phyloP scores from a whole-genome alignment of 2,329 filamentous ascomycete genomes.

The Paecilomyces sp. region DNA sequence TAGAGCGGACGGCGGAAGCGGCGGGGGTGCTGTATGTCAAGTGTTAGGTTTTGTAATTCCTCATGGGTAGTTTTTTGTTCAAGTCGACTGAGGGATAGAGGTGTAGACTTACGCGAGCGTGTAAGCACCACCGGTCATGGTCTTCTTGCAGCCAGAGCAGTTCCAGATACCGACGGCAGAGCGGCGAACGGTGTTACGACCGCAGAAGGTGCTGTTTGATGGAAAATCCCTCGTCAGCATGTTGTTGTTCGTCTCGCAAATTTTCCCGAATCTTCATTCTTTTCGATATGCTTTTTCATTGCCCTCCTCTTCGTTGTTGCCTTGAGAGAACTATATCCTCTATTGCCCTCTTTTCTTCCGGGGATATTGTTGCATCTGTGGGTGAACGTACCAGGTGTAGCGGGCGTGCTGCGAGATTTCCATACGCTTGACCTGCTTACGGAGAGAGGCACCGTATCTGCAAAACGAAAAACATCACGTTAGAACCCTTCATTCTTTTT shows the following conservation, averaged over 20 bases:
- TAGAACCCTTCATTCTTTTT: neutral
- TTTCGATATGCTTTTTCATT: neutral
- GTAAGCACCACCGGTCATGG: neutral
- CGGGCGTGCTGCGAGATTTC: neutral
- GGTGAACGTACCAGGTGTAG: neutral
- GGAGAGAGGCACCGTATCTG: neutral
- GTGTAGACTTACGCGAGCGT: neutral
- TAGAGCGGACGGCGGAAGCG: neutral
- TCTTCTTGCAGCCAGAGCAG: neutral
- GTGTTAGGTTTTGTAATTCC: neutral
- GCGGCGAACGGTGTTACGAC: neutral
- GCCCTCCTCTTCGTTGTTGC: neutral
- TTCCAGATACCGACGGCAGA: neutral
- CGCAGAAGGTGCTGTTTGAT: neutral
- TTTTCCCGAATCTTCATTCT: neutral
- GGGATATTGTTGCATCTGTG: neutral
- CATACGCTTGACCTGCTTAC: neutral
- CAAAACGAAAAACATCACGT: neutral
- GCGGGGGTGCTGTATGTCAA: neutral
- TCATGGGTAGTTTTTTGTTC: neutral
- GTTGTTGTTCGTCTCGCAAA: neutral
- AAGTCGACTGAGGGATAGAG: neutral
- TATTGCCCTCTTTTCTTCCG: neutral
- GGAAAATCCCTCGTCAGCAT: neutral
- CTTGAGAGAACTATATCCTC: too few species aligned